Base-by-base conservation (phyloP, 176 grass and related monocot species). In the Hsuehochloa calcarea region DNA sequence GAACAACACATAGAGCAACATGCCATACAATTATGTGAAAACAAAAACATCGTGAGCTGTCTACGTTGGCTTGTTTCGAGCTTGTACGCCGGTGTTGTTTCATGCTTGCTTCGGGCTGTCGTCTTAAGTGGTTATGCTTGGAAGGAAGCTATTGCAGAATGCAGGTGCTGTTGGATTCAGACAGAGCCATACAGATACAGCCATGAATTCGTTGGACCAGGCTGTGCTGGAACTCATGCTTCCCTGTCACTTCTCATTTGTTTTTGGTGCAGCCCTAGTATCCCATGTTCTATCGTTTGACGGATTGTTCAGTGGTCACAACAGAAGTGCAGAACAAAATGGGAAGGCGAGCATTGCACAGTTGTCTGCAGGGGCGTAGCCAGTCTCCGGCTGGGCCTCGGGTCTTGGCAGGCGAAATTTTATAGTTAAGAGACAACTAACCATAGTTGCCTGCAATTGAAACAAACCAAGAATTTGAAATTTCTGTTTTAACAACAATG, bases 191-290 rank as follows among this genome's bases (percentile, higher is more conserved):
- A 10, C 5, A 41, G 51, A 19, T 61, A 45, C 46, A 65, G 19
- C 19, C 26, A 60, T 62, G 80, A 16, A 25, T 74, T 37, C 26
- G 68, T 74, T 65, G 81, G 68, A 74, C 70, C 56, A 63, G 64
- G 73, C 55, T 72, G 86, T 77, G 54, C 11, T 64, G 39, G 26
- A 83, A 5, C 45, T 39, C 64, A 8, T 63, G 29, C 67, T 70
- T 60, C 50, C 11, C 40, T 80, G 38, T 77, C 54, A 46, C 34
- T 1, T n/a, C 22, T 72, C 14, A 5, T 22, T 51, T 84, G 10
- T 14, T 46, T 15, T 2, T 37, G 54, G 10, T 61, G 25, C 50
- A 8, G 40, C 16, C 23, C 3, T 10, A 47, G 39, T 8, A 43
- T 82, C 26, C 41, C 59, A 44, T 74, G 41, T 39, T 65, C 82